phyloP scores from a whole-genome alignment of 1,284 basidiomycete species.

The Stereum hirsutum region DNA sequence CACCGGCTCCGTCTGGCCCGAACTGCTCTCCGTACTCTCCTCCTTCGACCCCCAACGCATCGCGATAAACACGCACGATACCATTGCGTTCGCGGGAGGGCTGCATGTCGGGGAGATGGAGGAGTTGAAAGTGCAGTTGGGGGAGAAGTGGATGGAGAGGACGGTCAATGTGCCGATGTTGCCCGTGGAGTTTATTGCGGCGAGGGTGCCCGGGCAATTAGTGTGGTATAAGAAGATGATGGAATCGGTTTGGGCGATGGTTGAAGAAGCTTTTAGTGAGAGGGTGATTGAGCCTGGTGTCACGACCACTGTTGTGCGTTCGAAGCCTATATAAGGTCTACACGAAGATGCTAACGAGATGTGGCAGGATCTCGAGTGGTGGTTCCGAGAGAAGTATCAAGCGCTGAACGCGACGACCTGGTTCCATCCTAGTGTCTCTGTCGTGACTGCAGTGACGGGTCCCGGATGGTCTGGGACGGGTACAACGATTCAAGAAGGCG shows the following conservation, averaged over 20 bases:
- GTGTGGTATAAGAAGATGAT: conserved; percentile 34
- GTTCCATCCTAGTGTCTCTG: conserved; percentile 42
- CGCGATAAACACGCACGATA: conserved; percentile 36
- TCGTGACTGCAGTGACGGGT: conserved; percentile 31
- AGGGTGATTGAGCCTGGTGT: conserved; percentile 29
- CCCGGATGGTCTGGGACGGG: conserved; percentile 36
- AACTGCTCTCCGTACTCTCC: conserved; percentile 27
- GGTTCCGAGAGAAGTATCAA: conserved; percentile 45
- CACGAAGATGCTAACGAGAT: neutral
- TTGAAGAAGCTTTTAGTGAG: conserved; percentile 42
- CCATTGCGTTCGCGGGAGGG: conserved; percentile 41
- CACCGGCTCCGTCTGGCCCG: conserved; percentile 38
- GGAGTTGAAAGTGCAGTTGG: conserved; percentile 28
- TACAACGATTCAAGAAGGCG: conserved; percentile 32
- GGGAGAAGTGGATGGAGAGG: conserved; percentile 29
- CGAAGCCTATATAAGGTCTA: neutral
- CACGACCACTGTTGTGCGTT: conserved; percentile 34
- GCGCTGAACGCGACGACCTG: conserved; percentile 38
- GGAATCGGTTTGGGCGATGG: conserved; percentile 42
- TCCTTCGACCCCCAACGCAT: conserved; percentile 29
- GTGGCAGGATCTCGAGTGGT: conserved; percentile 40
- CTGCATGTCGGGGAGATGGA: conserved; percentile 39
- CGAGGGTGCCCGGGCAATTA: conserved; percentile 31
- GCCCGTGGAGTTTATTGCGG: conserved; percentile 39
- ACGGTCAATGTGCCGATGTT: conserved; percentile 36